These are phyloP conservation scores for Pseudogymnoascus sp. DNA, from an alignment of 2,329 filamentous ascomycete species.

Conservation along the genomic window DNA sequence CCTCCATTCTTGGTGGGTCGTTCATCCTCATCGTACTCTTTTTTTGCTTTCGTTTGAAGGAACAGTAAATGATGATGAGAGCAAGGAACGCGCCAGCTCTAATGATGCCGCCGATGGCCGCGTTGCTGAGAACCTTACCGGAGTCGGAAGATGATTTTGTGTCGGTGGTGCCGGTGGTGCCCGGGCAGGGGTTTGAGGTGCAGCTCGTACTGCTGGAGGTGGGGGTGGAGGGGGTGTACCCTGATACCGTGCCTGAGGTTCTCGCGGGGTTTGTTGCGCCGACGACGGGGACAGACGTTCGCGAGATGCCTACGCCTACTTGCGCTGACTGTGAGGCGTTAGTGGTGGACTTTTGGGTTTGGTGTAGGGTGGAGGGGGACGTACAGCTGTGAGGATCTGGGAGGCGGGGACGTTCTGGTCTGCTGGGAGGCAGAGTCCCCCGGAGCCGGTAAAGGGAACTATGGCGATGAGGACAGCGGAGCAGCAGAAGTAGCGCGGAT, in stretches of 20 bases:
- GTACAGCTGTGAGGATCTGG: neutral
- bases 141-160: neutral
- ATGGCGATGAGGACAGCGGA: neutral
- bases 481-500: neutral
- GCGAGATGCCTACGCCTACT: neutral
- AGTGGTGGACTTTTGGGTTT: neutral
- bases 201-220: neutral
- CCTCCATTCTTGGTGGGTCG: neutral
- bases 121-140: neutral
- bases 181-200: neutral
- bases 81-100: neutral
- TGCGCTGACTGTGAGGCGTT: neutral
- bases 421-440: neutral
- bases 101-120: neutral
- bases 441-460: neutral
- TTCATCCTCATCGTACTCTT: neutral
- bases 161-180: neutral
- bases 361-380: neutral
- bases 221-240: neutral
- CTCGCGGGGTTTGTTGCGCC: neutral
- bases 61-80: neutral
- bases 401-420: neutral
- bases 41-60: neutral
- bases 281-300: neutral
- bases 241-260: neutral